phyloP scores from a whole-genome alignment of 2,329 filamentous ascomycete genomes.

The Orbilia brochopaga region DNA sequence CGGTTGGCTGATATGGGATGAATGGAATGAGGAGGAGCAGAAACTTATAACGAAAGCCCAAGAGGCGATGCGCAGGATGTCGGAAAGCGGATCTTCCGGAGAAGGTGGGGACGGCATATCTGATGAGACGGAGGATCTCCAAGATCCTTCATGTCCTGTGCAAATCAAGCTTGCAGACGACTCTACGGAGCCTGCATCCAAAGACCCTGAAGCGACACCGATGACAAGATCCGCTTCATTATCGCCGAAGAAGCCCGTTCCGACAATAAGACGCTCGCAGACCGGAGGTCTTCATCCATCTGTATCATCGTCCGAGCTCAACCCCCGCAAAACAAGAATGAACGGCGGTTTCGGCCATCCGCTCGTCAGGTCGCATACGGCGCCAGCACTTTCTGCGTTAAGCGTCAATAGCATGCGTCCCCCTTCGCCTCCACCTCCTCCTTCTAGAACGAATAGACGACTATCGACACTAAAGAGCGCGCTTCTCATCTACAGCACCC shows the following conservation, averaged over 20 bases:
- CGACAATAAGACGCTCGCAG: neutral
- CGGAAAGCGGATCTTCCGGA: neutral
- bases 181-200: slow-evolving; percentile 51
- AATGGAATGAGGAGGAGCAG: slow-evolving; percentile 51
- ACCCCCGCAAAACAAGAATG: neutral
- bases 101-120: neutral
- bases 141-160: neutral
- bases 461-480: slow-evolving; percentile 89
- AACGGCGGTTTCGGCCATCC: slow-evolving; percentile 11
- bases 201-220: slow-evolving; percentile 12
- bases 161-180: slow-evolving; percentile 10
- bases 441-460: slow-evolving; percentile 64
- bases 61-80: neutral
- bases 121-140: neutral
- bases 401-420: slow-evolving; percentile 57
- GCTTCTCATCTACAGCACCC: slow-evolving; percentile 86
- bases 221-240: slow-evolving; percentile 24
- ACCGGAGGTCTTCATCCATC: slow-evolving; percentile 3
- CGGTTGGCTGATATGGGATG: slow-evolving; percentile 90
- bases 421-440: slow-evolving; percentile 61
- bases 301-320: slow-evolving; percentile 7
- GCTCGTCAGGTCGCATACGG: slow-evolving; percentile 52
- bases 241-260: slow-evolving; percentile 24
- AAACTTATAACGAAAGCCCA: slow-evolving; percentile 19
- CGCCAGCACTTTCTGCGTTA: slow-evolving; percentile 57